These are phyloP conservation scores for Cercophora sp. DNA, from an alignment of 495 filamentous ascomycete genomes.

Conservation along the genomic window DNA sequence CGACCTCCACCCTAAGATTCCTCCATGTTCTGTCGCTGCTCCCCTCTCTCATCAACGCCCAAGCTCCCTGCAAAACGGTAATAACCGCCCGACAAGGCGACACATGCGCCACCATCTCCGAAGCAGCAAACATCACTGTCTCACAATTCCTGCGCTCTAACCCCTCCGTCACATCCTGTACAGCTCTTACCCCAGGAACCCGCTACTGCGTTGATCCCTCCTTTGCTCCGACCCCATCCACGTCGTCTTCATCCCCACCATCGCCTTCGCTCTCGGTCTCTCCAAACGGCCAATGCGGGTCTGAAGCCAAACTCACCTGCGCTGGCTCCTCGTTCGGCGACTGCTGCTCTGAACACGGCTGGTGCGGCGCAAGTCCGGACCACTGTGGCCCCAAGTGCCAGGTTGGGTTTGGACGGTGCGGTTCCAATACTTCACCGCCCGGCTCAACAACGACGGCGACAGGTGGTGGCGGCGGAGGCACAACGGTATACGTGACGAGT, in stretches of 20 bases:
- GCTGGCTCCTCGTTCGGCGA: constrained; percentile 39
- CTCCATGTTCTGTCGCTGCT: too few species aligned
- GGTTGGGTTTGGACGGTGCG: constrained; percentile 46
- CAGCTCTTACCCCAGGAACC: background rate
- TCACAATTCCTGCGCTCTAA: constrained; percentile 19
- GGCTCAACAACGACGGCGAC: background rate
- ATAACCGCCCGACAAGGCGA: constrained; percentile 14
- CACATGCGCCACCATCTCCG: constrained; percentile 17
- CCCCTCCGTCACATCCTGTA: constrained; percentile 6
- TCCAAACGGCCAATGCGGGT: constrained; percentile 51
- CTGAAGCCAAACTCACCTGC: constrained; percentile 48
- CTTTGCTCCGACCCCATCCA: constrained; percentile 14
- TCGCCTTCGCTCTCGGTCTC: constrained; percentile 29
- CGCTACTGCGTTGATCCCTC: constrained; percentile 16
- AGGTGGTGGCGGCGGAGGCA: constrained; percentile 2
- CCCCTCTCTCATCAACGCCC: too few species aligned
- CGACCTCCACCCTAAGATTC: too few species aligned
- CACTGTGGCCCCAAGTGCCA: constrained; percentile 52
- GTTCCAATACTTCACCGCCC: background rate
- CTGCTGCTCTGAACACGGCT: constrained; percentile 41
- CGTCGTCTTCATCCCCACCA: constrained; percentile 21
- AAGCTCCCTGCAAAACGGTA: constrained; percentile 2
- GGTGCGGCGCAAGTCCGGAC: constrained; percentile 46
- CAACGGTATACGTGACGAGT: background rate
- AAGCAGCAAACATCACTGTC: constrained; percentile 11